Evolutionary conservation across 2,329 filamentous ascomycete genomes (phyloP), one percentile per base, ranked within the genome.

Genomic region (Pseudophaeomoniella oleicola): DNA sequence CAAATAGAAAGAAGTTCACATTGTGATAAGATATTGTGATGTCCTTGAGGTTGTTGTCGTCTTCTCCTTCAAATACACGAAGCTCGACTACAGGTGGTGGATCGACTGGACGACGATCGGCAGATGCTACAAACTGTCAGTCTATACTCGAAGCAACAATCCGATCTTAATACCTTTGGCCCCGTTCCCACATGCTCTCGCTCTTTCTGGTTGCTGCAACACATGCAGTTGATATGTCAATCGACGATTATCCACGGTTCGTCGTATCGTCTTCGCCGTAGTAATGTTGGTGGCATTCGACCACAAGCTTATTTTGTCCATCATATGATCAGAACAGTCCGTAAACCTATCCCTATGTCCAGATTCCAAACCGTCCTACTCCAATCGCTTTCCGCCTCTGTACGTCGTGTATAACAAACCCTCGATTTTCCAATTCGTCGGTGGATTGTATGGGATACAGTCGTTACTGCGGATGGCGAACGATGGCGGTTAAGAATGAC

Each of bases 1-100:
- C 84, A 51, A 85, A 96, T 30, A 96, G 77, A 62, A 98, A 96
- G 71, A 96, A 96, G 60, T 93, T 94, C 53, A 87, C 87, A 53
- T 93, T 88, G 16, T 34, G 32, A 66, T 94, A 93, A 40, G 76
- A 72, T 51, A 93, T 93, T 2, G 90, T 96, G 50, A 86, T 74
- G 42, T 86, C 81, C 38, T 71, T 71, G 16, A 76, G 66, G 16
- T 76, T 72, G 38, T 66, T 66, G 43, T 52, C 56, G 12, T 60
- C 56, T 16, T 62, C 56, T 6, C 58, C 82, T 53, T 94, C 82
- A 49, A 77, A 85, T 44, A 96, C 81, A 46, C 79, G 80, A 42
- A 98, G 67, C 59, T 93, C 84, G 29, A 96, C 85, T 38, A 98
- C 90, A 1, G 90, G 90, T 2, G 90, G 90, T 42, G 87, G 87